Percentiles rank a stretch among this genome's conserved stretches.
These are phyloP conservation scores for Misopates orontium DNA, from an alignment of 257 asterid genomes.

Conservation along the genomic window DNA sequence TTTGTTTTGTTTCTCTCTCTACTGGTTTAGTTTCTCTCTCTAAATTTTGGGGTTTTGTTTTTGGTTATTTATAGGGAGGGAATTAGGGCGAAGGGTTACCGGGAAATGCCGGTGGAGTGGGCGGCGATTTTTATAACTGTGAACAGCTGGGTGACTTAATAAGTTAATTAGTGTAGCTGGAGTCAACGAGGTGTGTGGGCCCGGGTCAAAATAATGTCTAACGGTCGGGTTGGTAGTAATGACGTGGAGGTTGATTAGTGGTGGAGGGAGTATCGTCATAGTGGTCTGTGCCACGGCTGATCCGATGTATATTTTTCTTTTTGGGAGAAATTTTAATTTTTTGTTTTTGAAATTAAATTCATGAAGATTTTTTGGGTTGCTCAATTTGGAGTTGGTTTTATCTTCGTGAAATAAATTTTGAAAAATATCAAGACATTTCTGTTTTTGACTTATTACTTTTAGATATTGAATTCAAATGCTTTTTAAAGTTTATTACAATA, in stretches of 20 bases:
- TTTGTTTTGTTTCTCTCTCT: conserved; percentile 5
- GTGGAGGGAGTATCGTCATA: too few species aligned
- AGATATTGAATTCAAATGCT: too few species aligned
- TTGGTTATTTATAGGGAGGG: conserved; percentile 7
- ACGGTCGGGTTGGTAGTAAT: conserved; percentile 7
- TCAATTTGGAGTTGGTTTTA: too few species aligned
- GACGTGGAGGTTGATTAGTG: not conserved
- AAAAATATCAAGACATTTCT: too few species aligned
- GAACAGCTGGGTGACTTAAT: conserved; percentile 2
- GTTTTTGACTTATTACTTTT: too few species aligned
- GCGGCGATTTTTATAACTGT: conserved; percentile 16
- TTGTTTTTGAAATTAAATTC: too few species aligned
- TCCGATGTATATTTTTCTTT: too few species aligned
- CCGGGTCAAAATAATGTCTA: conserved; percentile 7
- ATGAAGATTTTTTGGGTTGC: too few species aligned
- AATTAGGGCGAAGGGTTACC: conserved; percentile 20
- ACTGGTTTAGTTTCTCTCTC: conserved; percentile 5
- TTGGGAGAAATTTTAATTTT: too few species aligned
- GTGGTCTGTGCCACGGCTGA: too few species aligned
- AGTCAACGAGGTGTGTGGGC: conserved; percentile 14
- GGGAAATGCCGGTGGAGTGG: conserved; percentile 29
- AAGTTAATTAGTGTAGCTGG: conserved; percentile 6
- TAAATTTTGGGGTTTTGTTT: not conserved
- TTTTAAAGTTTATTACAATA: too few species aligned
- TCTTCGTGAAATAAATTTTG: too few species aligned